A percentile compares a stretch with the other conserved stretches of the same genome.
phyloP scores from a whole-genome alignment of 257 asterid species.

The Orobanche coerulescens region DNA sequence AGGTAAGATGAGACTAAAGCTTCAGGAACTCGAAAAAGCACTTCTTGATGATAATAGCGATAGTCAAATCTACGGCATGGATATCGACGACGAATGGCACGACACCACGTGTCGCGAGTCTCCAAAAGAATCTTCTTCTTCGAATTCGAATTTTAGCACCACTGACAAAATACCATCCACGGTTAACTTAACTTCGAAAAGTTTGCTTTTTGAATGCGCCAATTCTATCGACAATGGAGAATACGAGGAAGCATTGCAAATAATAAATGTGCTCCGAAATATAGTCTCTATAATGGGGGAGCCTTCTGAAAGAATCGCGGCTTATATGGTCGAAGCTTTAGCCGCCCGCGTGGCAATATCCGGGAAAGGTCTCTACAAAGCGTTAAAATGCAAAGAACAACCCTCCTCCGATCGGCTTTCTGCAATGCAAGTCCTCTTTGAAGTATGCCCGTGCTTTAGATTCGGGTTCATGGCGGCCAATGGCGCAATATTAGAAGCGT shows the following conservation, averaged over 20 bases:
- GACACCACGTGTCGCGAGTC: constrained; percentile 39
- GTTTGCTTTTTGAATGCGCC: constrained; percentile 75
- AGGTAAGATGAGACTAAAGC: constrained; percentile 54
- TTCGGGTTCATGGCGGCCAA: constrained; percentile 90
- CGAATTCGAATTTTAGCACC: constrained; percentile 47
- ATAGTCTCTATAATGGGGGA: constrained; percentile 82
- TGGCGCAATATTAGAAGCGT: constrained; percentile 74
- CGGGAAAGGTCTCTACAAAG: constrained; percentile 83
- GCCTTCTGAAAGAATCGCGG: constrained; percentile 78
- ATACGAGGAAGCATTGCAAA: constrained; percentile 39
- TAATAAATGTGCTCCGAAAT: constrained; percentile 58
- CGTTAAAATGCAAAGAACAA: constrained; percentile 74
- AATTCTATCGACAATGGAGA: constrained; percentile 50
- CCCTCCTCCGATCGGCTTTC: constrained; percentile 72
- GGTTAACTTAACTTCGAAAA: constrained; percentile 38
- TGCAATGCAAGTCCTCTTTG: constrained; percentile 97
- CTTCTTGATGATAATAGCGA: constrained; percentile 35
- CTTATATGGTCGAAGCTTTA: constrained; percentile 92
- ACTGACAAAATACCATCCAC: constrained; percentile 27
- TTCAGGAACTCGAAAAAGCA: constrained; percentile 78
- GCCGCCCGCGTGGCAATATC: constrained; percentile 82
- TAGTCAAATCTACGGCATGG: constrained; percentile 32
- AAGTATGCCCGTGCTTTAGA: constrained; percentile 86
- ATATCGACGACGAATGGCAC: constrained; percentile 40
- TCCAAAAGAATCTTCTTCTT: constrained; percentile 65